Conservation (phyloP, 768 basidiomycete genomes). For the Tephrocybe sp. region DNA sequence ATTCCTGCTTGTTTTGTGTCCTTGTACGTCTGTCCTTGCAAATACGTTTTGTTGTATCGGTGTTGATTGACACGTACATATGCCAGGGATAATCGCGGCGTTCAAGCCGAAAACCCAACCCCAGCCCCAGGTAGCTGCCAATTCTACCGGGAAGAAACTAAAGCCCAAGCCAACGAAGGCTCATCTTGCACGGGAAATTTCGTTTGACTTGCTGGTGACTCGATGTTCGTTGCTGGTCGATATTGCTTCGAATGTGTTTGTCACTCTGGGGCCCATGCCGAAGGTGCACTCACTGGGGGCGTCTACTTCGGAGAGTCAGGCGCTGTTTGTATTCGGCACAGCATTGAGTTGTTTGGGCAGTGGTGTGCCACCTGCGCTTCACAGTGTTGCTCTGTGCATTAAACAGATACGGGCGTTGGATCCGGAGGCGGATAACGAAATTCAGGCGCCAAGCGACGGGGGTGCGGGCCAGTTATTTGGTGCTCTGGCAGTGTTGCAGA, state of each 20-base stretch:
- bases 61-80: background rate
- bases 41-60: no score
- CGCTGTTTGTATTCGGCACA: constrained; percentile 61
- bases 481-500: constrained; percentile 70
- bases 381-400: constrained; percentile 73
- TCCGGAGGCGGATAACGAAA: constrained; percentile 8
- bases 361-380: constrained; percentile 66
- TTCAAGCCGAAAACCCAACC: constrained; percentile 50
- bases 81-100: constrained; percentile 54
- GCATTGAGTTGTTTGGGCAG: constrained; percentile 63
- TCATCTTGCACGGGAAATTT: constrained; percentile 62
- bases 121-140: constrained; percentile 2
- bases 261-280: constrained; percentile 54
- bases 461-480: constrained; percentile 64
- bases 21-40: constrained; percentile 33
- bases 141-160: background rate
- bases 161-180: constrained; percentile 50
- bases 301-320: constrained; percentile 31
- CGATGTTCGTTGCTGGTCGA: constrained; percentile 66
- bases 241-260: constrained; percentile 59
- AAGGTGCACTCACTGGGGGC: constrained; percentile 22
- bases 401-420: constrained; percentile 43
- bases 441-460: constrained; percentile 20
- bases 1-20: constrained; percentile 52
- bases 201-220: constrained; percentile 67